phyloP scores from a whole-genome alignment of 1,284 basidiomycete genomes.

The Heterobasidion annosum region DNA sequence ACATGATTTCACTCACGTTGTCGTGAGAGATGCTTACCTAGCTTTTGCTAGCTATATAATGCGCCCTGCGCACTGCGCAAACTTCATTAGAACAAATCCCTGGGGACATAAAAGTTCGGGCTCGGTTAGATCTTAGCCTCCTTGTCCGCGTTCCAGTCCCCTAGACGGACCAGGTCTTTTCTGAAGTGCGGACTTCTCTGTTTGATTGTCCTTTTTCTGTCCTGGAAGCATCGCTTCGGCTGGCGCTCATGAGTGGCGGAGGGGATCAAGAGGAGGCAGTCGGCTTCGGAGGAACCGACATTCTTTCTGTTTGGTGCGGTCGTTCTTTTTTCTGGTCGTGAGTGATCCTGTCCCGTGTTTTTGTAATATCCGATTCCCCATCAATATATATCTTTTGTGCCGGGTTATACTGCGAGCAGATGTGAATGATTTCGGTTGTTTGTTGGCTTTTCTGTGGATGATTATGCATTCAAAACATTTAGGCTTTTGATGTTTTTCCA shows the following conservation, averaged over 20 bases:
- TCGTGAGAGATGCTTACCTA: background rate
- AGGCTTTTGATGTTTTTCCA: too few relatives aligned
- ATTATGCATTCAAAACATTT: too few relatives aligned
- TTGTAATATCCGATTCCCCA: too few relatives aligned
- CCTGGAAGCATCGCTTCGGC: slow-evolving; percentile 50
- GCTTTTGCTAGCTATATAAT: background rate
- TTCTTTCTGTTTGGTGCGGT: background rate
- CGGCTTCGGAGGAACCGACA: slow-evolving; percentile 15
- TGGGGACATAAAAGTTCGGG: slow-evolving; percentile 85
- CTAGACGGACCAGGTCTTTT: slow-evolving; percentile 44
- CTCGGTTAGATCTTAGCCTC: slow-evolving; percentile 69
- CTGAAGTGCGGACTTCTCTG: slow-evolving; percentile 23
- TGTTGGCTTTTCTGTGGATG: too few relatives aligned
- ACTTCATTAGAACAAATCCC: slow-evolving; percentile 39
- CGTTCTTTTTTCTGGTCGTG: too few relatives aligned
- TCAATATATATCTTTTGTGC: too few relatives aligned
- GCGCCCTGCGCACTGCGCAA: slow-evolving; percentile 11
- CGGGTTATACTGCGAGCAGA: too few relatives aligned
- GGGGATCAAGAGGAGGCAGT: slow-evolving; percentile 12
- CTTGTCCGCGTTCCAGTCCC: slow-evolving; percentile 88
- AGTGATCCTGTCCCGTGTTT: too few relatives aligned
- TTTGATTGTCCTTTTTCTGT: slow-evolving; percentile 30
- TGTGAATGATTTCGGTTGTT: too few relatives aligned
- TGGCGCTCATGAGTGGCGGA: slow-evolving; percentile 26
- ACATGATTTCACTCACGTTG: background rate